Conservation (phyloP, 192 early-diverging fungal genomes). For the Allomyces javanicus region DNA sequence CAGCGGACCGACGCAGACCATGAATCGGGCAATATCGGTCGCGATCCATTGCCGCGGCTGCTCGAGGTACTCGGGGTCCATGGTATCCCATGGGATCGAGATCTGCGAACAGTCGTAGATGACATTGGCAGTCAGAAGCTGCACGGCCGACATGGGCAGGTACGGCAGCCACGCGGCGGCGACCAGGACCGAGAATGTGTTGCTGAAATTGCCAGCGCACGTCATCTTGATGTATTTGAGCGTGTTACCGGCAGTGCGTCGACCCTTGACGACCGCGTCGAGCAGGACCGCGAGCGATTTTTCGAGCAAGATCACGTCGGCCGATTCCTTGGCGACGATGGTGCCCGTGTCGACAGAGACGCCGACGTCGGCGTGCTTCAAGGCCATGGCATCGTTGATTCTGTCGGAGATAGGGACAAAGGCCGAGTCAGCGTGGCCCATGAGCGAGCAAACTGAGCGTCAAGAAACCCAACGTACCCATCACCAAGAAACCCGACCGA, state of each 20-base stretch:
- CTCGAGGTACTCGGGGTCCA: slow-evolving; percentile 23
- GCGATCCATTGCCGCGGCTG: slow-evolving; percentile 21
- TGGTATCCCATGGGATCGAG: slow-evolving; percentile 23
- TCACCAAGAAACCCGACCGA: slow-evolving; percentile 30
- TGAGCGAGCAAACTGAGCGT: no score
- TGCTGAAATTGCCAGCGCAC: slow-evolving; percentile 32
- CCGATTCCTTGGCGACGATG: slow-evolving; percentile 30
- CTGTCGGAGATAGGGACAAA: slow-evolving; percentile 2
- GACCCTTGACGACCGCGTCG: slow-evolving; percentile 17
- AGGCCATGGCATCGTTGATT: slow-evolving; percentile 31
- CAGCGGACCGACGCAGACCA: slow-evolving; percentile 24
- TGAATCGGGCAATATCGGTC: slow-evolving; percentile 20
- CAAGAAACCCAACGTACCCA: no score
- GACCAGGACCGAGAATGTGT: slow-evolving; percentile 26
- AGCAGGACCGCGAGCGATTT: slow-evolving; percentile 20
- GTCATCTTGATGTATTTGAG: slow-evolving; percentile 35
- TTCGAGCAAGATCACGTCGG: slow-evolving; percentile 27
- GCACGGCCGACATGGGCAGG: slow-evolving; percentile 22
- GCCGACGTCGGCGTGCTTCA: slow-evolving; percentile 24
- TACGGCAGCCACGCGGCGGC: slow-evolving; percentile 31
- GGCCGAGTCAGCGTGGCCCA: no score
- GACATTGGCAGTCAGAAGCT: slow-evolving; percentile 23
- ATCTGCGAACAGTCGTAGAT: slow-evolving; percentile 30
- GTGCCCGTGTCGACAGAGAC: slow-evolving; percentile 29
- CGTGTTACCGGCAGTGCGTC: slow-evolving; percentile 27